Evolutionary conservation across 176 grass and related monocot species (phyloP).

Genomic region (Thalia dealbata): DNA sequence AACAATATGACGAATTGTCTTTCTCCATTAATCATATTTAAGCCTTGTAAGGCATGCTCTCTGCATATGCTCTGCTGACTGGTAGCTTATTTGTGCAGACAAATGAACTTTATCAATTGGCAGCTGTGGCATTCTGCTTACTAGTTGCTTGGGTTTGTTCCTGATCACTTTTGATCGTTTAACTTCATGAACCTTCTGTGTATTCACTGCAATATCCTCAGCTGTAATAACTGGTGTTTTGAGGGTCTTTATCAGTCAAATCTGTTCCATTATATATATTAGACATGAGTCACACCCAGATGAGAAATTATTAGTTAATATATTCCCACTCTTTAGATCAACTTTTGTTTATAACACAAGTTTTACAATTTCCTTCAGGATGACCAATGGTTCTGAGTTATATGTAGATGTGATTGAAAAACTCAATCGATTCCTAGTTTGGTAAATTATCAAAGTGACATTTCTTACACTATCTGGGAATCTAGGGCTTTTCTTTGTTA

Average conservation of each 20-base stretch:
- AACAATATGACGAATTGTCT: background rate
- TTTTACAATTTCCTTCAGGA: too few species aligned
- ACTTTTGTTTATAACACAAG: background rate
- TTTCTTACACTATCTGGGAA: too few species aligned
- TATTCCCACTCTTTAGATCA: background rate
- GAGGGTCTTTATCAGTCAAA: background rate
- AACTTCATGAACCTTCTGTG: background rate
- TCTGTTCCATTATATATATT: background rate
- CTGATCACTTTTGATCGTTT: conserved; percentile 4
- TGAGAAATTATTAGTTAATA: background rate
- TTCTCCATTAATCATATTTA: background rate
- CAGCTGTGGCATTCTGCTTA: conserved; percentile 96
- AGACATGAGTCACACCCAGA: background rate
- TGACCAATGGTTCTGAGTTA: background rate
- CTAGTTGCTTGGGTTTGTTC: conserved; percentile 94
- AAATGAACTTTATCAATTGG: conserved; percentile 96
- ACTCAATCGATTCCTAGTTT: too few species aligned
- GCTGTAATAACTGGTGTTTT: background rate
- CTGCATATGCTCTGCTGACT: conserved; percentile 9
- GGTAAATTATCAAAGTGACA: too few species aligned
- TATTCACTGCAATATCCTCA: background rate
- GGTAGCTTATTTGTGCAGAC: conserved; percentile 52
- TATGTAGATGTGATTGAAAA: too few species aligned
- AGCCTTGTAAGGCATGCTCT: conserved; percentile 1
- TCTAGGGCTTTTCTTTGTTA: too few species aligned